Base-by-base conservation (phyloP, 495 filamentous ascomycete genomes). In the Hypoxylon subgilvum region DNA sequence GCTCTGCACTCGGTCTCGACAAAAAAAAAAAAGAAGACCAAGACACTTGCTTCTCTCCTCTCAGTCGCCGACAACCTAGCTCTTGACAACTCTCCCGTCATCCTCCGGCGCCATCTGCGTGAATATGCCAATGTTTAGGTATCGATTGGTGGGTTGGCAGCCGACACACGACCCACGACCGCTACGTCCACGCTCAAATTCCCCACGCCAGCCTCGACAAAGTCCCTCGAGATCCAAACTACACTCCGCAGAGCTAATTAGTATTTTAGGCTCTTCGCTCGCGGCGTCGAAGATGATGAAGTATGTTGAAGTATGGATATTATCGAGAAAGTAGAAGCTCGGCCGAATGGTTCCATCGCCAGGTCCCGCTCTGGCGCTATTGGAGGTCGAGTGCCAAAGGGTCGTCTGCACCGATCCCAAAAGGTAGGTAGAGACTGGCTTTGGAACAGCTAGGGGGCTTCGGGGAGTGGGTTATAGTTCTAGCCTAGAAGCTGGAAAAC, bases 101-200 rank as follows among this genome's bases (percentile, higher is more conserved):
- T 67, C 75, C 30, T 79, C 59, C 3, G 80, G 69, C 2, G 85
- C 88, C 43, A 92, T 56, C 48, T 76, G 62, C 19, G 77, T 71
- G 69, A 92, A 92, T 8, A 84, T 82, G 3, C 69, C 66, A 4
- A 77, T 69, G 9, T 80, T 86, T 14, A 90, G 76, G 75, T 92
- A 89, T 8, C 93, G 49, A 74, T 92, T 89, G 3, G 74, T 75
- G 10, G 79, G 72, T 31, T 72, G 55, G 65, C 90, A 92, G 0
- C 84, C 86, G 10, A 65, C 78, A 73, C 90, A 93, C 89, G 74
- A 75, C 94, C 90, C 10, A 91, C 88, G 0, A 95, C 84, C 32
- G 69, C 85, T 3, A 91, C 82, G 67, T 88, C 85, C 0, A 89
- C 75, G 30, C 78, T 84, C 9, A 65, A 62, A 25, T 70, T 61